Conservation (phyloP, 345 rosid species). For the Hypericum perforatum region DNA sequence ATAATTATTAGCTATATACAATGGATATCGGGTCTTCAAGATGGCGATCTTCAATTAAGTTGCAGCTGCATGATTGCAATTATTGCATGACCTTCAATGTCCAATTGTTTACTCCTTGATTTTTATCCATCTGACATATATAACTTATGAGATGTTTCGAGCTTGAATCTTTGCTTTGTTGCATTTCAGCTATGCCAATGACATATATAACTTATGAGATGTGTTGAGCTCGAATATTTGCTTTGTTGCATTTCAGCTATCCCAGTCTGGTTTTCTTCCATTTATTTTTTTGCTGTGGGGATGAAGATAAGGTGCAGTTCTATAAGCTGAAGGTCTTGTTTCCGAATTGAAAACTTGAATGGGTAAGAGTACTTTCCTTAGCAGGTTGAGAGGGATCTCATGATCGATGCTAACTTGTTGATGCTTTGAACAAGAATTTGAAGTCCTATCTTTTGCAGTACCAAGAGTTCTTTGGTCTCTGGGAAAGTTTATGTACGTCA, state of each 20-base stretch:
- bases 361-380: constrained; percentile 18
- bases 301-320: constrained; percentile 26
- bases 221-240: constrained; percentile 3
- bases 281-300: constrained; percentile 32
- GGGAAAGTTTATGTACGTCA: constrained; percentile 25
- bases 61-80: too few relatives aligned
- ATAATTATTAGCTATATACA: too few relatives aligned
- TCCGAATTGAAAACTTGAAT: constrained; percentile 31
- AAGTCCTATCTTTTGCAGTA: constrained; percentile 27
- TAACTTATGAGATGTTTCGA: neutral
- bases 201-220: too few relatives aligned
- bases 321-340: constrained; percentile 38
- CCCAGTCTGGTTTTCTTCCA: constrained; percentile 30
- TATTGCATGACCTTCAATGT: too few relatives aligned
- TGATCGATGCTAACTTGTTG: constrained; percentile 2
- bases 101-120: too few relatives aligned
- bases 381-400: neutral
- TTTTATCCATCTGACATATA: too few relatives aligned
- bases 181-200: too few relatives aligned
- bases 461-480: constrained; percentile 18
- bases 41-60: too few relatives aligned
- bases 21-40: too few relatives aligned
- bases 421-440: too few relatives aligned
- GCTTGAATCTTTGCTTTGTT: too few relatives aligned
- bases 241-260: constrained; percentile 17